These are phyloP conservation scores for Trichoderma semiorbis DNA, from an alignment of 2,329 filamentous ascomycete species.

Conservation along the genomic window DNA sequence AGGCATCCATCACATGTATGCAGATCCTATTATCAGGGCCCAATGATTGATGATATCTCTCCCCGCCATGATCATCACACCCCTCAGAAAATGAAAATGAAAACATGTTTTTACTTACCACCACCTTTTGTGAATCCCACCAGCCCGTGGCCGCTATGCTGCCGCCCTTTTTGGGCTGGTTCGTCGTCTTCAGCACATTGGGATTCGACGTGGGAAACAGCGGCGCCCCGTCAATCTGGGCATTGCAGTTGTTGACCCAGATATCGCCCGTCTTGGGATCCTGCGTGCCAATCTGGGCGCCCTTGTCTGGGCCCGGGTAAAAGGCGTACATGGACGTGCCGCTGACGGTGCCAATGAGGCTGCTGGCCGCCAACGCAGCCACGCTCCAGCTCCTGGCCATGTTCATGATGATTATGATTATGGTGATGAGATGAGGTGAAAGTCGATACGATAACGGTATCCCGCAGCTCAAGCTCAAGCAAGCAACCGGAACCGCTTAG, in stretches of 20 bases:
- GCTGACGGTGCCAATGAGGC: slow-evolving; percentile 2
- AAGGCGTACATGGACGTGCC: not conserved
- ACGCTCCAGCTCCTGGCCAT: not conserved
- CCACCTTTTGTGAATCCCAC: not conserved
- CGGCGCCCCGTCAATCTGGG: not conserved
- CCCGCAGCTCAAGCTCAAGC: not conserved
- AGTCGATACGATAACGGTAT: not conserved
- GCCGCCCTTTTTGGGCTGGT: not conserved
- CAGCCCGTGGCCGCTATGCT: slow-evolving; percentile 4
- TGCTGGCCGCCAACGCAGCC: not conserved
- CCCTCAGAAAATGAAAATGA: not conserved
- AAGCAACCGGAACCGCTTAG: not conserved
- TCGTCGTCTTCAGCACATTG: not conserved
- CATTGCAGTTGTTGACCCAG: not conserved
- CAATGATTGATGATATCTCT: not conserved
- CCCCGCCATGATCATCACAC: not conserved
- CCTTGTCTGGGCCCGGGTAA: not conserved
- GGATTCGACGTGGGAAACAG: not conserved
- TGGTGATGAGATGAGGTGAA: not conserved
- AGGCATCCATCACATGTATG: not conserved
- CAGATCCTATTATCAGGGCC: not conserved
- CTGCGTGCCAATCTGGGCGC: slow-evolving; percentile 7
- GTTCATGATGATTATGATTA: not conserved
- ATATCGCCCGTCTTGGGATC: not conserved
- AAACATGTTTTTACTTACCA: not conserved